Base-by-base conservation (phyloP, 2,329 filamentous ascomycete genomes). In the Chalaropsis thielavioides region DNA sequence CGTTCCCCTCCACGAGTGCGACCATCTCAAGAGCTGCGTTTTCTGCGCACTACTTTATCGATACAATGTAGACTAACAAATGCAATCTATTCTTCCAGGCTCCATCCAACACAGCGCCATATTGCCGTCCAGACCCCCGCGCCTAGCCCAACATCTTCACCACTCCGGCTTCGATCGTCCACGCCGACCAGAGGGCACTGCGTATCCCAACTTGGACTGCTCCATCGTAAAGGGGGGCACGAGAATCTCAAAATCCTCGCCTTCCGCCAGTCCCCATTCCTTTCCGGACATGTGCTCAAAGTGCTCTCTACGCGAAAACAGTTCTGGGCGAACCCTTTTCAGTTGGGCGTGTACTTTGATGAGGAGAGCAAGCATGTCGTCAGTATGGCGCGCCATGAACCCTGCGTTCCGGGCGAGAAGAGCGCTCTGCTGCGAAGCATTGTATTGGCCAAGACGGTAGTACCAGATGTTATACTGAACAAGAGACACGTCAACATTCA, bases 401-500 rank as follows among this genome's bases (percentile, higher is more conserved):
- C 63, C 65, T 3, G 62, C 35, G 19, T 71, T 67, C 10, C 69
- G 67, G 3, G 61, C 68, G 10, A 66, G 46, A 0, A 71, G 63
- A 10, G 64, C 67, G 8, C 59, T 54, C 6, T 65, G 63, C 13
- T 69, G 67, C 13, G 61, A 61, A 17, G 67, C 66, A 1, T 64
- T 63, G 7, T 72, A 70, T 19, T 67, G 66, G 4, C 70, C 71
- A 2, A 71, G 69, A 0, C 63, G 65, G 58, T 69, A 69, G 17
- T 69, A 69, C 69, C 70, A 71, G 41, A 71, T 70, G 49, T 71
- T 71, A 41, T 71, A 72, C 62, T 71, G 71, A 0, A 69, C 71
- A 22, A 72, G 61, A 38, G 70, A 71, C 59, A 71, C 64, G 40
- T 71, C 69, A 0, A 71, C 65, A n/a, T 71, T 68, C 22, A 68